These are phyloP conservation scores for Calcarisporium arbuscula DNA, from an alignment of 2,329 filamentous ascomycete genomes.

Conservation along the genomic window DNA sequence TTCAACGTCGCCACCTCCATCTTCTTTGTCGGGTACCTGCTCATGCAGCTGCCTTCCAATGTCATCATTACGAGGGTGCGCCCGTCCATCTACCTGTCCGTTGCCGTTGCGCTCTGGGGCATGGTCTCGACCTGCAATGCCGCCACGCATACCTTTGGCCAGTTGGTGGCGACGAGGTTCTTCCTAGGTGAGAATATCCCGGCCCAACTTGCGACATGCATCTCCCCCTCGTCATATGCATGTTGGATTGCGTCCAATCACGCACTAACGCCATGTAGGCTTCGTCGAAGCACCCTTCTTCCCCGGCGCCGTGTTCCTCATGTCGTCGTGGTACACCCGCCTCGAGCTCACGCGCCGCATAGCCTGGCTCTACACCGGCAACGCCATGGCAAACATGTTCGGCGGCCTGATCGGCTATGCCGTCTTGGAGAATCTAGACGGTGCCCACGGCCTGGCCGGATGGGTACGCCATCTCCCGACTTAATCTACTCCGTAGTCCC, in stretches of 20 bases:
- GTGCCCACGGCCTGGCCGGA: constrained; percentile 46
- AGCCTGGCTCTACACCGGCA: constrained; percentile 52
- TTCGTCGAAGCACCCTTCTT: constrained; percentile 45
- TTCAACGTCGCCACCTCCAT: constrained; percentile 57
- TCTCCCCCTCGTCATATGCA: too few species aligned
- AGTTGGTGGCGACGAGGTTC: constrained; percentile 40
- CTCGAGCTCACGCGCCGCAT: constrained; percentile 50
- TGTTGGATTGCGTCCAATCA: constrained; percentile 72
- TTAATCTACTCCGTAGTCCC: too few species aligned
- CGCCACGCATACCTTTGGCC: constrained; percentile 32
- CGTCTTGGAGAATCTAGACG: constrained; percentile 34
- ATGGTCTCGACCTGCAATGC: constrained; percentile 40
- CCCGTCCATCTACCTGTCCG: constrained; percentile 47
- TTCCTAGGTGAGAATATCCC: constrained; percentile 26
- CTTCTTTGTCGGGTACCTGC: constrained; percentile 56
- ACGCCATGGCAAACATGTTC: constrained; percentile 45
- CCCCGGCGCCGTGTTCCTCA: constrained; percentile 39
- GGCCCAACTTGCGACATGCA: background rate
- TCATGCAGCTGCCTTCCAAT: constrained; percentile 58
- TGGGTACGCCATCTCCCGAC: constrained; percentile 65
- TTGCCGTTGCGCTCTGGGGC: constrained; percentile 38
- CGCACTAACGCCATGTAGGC: constrained; percentile 17
- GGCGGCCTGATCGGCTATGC: constrained; percentile 44
- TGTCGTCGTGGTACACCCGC: constrained; percentile 40
- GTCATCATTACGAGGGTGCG: constrained; percentile 47